phyloP scores from a whole-genome alignment of 306 rosid genomes.

The Parietaria judaica region DNA sequence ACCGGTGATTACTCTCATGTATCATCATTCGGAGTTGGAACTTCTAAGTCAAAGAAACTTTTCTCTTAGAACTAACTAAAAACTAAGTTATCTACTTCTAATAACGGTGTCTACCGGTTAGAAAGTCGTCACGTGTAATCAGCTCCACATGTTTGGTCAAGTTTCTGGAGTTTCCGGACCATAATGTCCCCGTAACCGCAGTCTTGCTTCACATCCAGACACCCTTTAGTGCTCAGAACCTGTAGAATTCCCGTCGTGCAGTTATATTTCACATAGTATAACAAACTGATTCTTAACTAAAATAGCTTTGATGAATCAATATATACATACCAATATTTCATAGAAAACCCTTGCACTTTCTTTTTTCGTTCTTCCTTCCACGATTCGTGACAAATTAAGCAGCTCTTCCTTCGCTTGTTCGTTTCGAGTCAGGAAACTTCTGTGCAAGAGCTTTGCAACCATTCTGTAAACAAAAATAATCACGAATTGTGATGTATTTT shows the following conservation, averaged over 20 bases:
- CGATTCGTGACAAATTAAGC: conserved; percentile 40
- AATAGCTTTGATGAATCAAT: background rate
- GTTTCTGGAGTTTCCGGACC: conserved; percentile 34
- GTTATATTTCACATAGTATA: conserved; percentile 5
- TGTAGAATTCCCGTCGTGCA: conserved; percentile 26
- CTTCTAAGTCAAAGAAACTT: conserved; percentile 1
- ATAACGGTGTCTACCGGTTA: background rate
- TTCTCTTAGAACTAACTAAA: background rate
- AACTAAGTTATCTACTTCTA: conserved; percentile 8
- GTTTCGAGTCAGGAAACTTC: conserved; percentile 26
- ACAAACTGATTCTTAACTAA: background rate
- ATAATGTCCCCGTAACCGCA: conserved; percentile 50
- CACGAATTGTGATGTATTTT: conserved; percentile 13
- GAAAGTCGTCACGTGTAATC: conserved; percentile 9
- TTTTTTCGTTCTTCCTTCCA: conserved; percentile 38
- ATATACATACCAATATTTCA: conserved; percentile 68
- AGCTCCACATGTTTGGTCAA: conserved; percentile 28
- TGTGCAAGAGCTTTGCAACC: conserved; percentile 44
- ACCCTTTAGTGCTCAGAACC: conserved; percentile 61
- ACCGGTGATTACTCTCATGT: too few species aligned
- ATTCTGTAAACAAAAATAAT: conserved; percentile 37
- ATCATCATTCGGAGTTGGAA: too few species aligned
- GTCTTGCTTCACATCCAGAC: conserved; percentile 57
- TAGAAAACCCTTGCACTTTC: conserved; percentile 65
- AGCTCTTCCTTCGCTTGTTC: conserved; percentile 22